Base-by-base conservation (phyloP, 768 basidiomycete genomes). In the Asterophora parasitica region DNA sequence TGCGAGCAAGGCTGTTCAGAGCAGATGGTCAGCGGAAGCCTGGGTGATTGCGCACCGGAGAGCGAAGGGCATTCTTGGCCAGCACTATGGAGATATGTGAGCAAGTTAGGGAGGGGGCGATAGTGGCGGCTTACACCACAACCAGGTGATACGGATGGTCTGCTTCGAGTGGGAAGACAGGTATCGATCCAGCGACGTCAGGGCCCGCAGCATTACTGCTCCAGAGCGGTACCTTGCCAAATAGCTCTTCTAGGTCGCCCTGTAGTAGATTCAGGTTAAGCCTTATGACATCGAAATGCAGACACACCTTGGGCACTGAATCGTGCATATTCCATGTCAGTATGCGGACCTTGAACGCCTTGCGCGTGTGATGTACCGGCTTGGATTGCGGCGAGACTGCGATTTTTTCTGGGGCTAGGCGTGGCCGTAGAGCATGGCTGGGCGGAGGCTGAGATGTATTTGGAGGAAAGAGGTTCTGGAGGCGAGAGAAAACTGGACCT, bases 281-380 rank as follows among this genome's bases (percentile, higher is more conserved):
- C 31, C 33, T 33, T 39, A 12, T 32, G n/a, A 11, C 26, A 12
- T 8, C 12, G 30, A 23, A 10, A 31, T 46, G 42, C 27, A 13
- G 13, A 51, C 60, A 12, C 23, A 81, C 86, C 76, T 86, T 89
- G 26, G 88, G 88, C 4, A 89, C 58, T 0, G 83, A 83, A 53
- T 89, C 86, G 53, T 90, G 84, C 88, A 91, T 91, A 54, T 90
- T 91, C 88, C 88, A 91, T 31, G 84, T 85, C 28, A 88, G 43
- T 39, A 89, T 78, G 35, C 81, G 69, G 32, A 88, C 67, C 58
- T 89, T 90, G 37, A 89, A 67, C 30, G 43, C 44, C 30, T 50
- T 59, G 9, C 31, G 42, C 11, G 20, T 19, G 4, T n/a, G 34
- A 4, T 17, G 13, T 7, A 43, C 15, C 7, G 42, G 19, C 12